A percentile compares a stretch with the other conserved stretches of the same genome.
Conservation (phyloP, 2,329 filamentous ascomycete genomes). For the Drechmeria coniospora region DNA sequence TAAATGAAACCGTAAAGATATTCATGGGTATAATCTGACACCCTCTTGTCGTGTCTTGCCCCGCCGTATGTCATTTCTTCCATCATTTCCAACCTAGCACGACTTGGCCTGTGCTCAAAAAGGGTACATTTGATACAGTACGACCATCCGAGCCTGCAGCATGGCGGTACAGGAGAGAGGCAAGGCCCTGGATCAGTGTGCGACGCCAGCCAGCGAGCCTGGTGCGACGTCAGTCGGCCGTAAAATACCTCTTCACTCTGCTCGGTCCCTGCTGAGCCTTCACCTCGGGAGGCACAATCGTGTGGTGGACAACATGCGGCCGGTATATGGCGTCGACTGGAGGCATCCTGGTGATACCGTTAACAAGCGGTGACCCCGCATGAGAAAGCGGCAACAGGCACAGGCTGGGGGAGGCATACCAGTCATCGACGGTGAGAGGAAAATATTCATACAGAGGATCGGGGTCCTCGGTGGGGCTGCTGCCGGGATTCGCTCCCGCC, state of each 20-base stretch:
- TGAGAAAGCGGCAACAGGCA: too few relatives aligned
- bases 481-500: constrained; percentile 24
- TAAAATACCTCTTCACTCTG: constrained; percentile 58
- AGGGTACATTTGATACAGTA: constrained; percentile 1
- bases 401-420: constrained; percentile 26
- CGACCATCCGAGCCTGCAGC: background rate
- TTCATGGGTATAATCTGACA: constrained; percentile 4
- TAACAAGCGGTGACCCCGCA: too few relatives aligned
- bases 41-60: constrained; percentile 3
- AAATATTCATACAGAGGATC: constrained; percentile 93
- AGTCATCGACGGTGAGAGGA: constrained; percentile 78
- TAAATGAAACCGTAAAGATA: background rate
- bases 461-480: constrained; percentile 57
- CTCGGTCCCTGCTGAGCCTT: constrained; percentile 52
- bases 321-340: constrained; percentile 82
- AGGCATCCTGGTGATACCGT: constrained; percentile 49
- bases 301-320: constrained; percentile 89
- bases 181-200: background rate
- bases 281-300: constrained; percentile 51
- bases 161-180: background rate
- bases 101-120: background rate
- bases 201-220: background rate
- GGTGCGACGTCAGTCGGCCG: constrained; percentile 34
- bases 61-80: too few relatives aligned
- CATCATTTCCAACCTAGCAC: background rate